These are phyloP conservation scores for Cocos nucifera DNA, from an alignment of 176 grass and related monocot genomes.

Conservation along the genomic window DNA sequence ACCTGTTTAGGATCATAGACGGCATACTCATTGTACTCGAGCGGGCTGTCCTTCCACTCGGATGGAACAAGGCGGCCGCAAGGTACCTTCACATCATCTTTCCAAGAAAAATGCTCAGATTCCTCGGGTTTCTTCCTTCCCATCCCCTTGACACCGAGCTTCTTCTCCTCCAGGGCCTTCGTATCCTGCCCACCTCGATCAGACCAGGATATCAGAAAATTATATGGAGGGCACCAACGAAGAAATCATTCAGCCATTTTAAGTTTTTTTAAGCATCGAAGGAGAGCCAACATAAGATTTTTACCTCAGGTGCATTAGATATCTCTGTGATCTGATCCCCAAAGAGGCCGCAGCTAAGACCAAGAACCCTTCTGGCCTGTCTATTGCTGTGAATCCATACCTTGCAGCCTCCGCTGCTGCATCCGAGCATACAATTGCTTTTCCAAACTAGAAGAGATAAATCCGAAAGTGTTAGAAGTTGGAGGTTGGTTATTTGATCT, in stretches of 20 bases:
- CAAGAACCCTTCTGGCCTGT: slow-evolving; percentile 61
- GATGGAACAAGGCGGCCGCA: slow-evolving; percentile 67
- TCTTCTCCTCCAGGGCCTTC: slow-evolving; percentile 32
- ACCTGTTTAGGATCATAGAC: slow-evolving; percentile 83
- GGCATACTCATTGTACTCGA: slow-evolving; percentile 76
- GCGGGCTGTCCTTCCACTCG: slow-evolving; percentile 34
- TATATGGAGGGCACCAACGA: too few species aligned
- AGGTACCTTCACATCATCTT: slow-evolving; percentile 59
- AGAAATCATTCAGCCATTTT: too few species aligned
- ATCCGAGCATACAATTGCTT: slow-evolving; percentile 64
- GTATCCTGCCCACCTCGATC: slow-evolving; percentile 21
- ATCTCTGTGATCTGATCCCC: slow-evolving; percentile 47
- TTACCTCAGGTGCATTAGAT: slow-evolving; percentile 26
- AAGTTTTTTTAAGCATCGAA: too few species aligned
- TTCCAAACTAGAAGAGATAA: slow-evolving; percentile 45
- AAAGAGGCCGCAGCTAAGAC: slow-evolving; percentile 50
- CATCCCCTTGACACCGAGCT: slow-evolving; percentile 40
- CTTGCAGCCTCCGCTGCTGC: slow-evolving; percentile 57
- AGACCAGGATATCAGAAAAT: too few species aligned
- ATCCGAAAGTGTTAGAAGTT: not conserved
- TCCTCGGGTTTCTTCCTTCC: slow-evolving; percentile 61
- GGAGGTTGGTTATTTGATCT: too few species aligned
- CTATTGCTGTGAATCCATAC: slow-evolving; percentile 66
- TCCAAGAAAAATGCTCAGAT: slow-evolving; percentile 64
- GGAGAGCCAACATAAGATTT: not conserved